A percentile compares a stretch with the other conserved stretches of the same genome.
Evolutionary conservation across 805 yeast genomes (phyloP).

Genomic region (Ogataea kodamae): DNA sequence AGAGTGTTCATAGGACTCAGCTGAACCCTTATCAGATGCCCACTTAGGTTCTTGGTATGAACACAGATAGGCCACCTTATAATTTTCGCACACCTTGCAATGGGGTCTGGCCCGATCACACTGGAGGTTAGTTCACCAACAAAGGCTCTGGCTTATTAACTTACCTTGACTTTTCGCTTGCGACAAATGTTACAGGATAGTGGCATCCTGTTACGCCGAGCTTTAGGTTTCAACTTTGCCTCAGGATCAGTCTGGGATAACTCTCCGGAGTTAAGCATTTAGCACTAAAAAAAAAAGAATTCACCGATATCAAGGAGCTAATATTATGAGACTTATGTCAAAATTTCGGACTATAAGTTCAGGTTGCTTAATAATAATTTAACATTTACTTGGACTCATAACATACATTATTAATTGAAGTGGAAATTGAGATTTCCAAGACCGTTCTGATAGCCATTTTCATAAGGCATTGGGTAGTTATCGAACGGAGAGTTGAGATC

Average conservation of each 20-base stretch:
- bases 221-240: no score
- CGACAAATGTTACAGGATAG: slow-evolving; percentile 47
- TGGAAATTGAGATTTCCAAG: slow-evolving; percentile 21
- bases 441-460: slow-evolving; percentile 11
- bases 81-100: slow-evolving; percentile 32
- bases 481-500: slow-evolving; percentile 31
- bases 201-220: slow-evolving; percentile 40
- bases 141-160: no score
- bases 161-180: slow-evolving; percentile 42
- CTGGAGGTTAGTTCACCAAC: slow-evolving; percentile 14
- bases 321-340: no score
- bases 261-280: no score
- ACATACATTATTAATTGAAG: slow-evolving; percentile 5
- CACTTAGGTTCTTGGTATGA: slow-evolving; percentile 31
- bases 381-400: no score
- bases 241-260: no score
- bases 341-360: no score
- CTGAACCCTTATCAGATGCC: slow-evolving; percentile 18
- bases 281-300: no score
- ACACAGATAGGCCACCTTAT: slow-evolving; percentile 30
- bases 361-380: no score
- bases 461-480: slow-evolving; percentile 15
- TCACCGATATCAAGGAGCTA: no score
- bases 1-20: neutral
- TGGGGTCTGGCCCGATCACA: slow-evolving; percentile 36